Evolutionary conservation across 148 eudicot species (phyloP).

Genomic region (Beta vulgaris): DNA sequence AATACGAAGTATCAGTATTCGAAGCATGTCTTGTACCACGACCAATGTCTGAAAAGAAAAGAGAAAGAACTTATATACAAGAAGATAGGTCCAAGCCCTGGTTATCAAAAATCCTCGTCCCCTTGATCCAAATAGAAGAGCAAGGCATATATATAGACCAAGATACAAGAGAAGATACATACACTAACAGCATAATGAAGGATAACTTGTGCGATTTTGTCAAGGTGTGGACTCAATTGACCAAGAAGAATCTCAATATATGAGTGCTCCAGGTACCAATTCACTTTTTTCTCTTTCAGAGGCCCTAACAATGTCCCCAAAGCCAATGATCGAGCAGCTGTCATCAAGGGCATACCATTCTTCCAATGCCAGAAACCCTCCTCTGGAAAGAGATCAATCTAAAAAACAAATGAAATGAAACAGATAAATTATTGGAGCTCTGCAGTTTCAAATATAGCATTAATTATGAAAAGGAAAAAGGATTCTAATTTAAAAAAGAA

Average conservation of each 20-base stretch:
- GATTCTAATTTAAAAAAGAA: too few species aligned
- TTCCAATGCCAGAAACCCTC: conserved; percentile 88
- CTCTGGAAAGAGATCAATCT: conserved; percentile 93
- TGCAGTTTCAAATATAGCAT: neutral
- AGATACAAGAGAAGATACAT: conserved; percentile 33
- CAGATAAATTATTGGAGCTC: neutral
- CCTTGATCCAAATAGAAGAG: neutral
- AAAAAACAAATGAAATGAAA: conserved; percentile 14
- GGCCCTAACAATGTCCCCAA: conserved; percentile 79
- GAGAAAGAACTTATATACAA: neutral
- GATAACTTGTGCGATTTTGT: conserved; percentile 66
- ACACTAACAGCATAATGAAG: conserved; percentile 87
- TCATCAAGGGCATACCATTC: conserved; percentile 80
- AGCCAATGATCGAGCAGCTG: conserved; percentile 66
- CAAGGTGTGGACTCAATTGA: conserved; percentile 75
- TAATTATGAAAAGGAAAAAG: conserved; percentile 18
- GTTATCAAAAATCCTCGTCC: neutral
- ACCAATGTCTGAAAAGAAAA: conserved; percentile 57
- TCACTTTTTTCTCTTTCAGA: conserved; percentile 64
- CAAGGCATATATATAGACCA: neutral
- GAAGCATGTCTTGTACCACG: conserved; percentile 87
- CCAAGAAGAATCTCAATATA: conserved; percentile 51
- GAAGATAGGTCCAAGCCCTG: neutral
- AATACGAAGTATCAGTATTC: conserved; percentile 75
- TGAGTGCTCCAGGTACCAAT: conserved; percentile 76